Conservation (phyloP, 2,329 filamentous ascomycete species). For the Penicillium brevicompactum region DNA sequence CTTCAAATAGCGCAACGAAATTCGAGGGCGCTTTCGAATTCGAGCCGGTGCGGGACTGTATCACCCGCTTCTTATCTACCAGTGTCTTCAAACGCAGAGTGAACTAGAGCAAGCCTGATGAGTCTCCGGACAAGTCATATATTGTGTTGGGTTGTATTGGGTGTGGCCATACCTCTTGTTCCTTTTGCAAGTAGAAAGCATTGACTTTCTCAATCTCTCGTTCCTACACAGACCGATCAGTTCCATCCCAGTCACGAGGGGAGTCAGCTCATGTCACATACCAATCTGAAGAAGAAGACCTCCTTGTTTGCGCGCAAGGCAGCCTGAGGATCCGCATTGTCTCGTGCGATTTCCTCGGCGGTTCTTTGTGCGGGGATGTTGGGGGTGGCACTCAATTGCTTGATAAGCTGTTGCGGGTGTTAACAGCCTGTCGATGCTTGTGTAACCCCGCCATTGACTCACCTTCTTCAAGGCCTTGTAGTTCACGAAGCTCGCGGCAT, state of each 20-base stretch:
- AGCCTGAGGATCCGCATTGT: constrained; percentile 73
- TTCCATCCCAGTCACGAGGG: background rate
- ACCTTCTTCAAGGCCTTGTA: constrained; percentile 99
- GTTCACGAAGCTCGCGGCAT: constrained; percentile 98
- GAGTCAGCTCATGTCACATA: constrained; percentile 44
- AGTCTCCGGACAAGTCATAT: background rate
- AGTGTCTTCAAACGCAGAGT: constrained; percentile 90
- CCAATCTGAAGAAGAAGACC: constrained; percentile 97
- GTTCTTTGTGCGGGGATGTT: constrained; percentile 75
- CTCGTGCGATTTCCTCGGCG: constrained; percentile 39
- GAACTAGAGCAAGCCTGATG: constrained; percentile 59
- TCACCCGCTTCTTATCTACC: constrained; percentile 89
- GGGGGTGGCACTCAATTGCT: constrained; percentile 92
- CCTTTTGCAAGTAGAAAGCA: constrained; percentile 95
- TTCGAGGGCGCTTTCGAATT: constrained; percentile 87
- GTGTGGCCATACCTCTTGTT: constrained; percentile 76
- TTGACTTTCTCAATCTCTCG: constrained; percentile 98
- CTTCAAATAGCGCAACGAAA: constrained; percentile 93
- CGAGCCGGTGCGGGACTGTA: constrained; percentile 76
- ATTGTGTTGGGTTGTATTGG: background rate
- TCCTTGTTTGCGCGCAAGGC: constrained; percentile 95
- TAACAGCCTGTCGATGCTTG: constrained; percentile 19
- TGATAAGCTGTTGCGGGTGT: constrained; percentile 75
- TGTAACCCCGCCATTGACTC: constrained; percentile 5
- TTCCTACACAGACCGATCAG: constrained; percentile 62